Base-by-base conservation (phyloP, 257 asterid species). In the Lithospermum erythrorhizon region DNA sequence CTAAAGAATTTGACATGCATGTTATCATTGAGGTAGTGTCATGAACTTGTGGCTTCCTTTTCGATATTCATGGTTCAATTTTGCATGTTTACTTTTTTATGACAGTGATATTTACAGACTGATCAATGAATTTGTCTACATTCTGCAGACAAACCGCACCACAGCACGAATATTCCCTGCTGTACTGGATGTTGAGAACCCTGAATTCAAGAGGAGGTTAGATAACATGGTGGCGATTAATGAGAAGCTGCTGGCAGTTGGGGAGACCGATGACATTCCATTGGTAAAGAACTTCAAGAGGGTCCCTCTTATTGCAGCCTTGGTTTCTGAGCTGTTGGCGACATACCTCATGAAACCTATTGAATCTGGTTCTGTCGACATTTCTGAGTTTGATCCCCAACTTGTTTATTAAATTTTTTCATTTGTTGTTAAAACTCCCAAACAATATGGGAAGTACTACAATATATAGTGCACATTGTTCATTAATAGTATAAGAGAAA, bases 1-100 rank as follows among this genome's bases (percentile, higher is more conserved):
- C 98, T 2, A 93, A 93, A 73, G 94, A 82, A 60, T 93, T 93
- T 23, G 97, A 93, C 78, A 89, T 89, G 97, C 98, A 93, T 68
- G 98, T 93, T 68, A 86, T 93, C 80, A 93, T 93, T 57, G 98
- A 93, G 97, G 98, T 84, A 64, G 61, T 25, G 61, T 47, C 19
- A 49, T 55, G 60, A 49, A 59, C 13, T 9, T 53, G 14, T 21
- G 32, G 6, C 6, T 27, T 6, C 32, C 32, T 27, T 27, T 7
- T 27, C 32, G 5, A 3, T 3, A 27, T 27, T 27, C 6, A 27
- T 27, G 32, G 6, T 27, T 27, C 32, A 27, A 27, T 27, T 3
- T 27, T 2, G 6, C 32, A 27, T 27, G 32, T 52, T 18, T 5
- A 22, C 17, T 22, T 24, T 1, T 14, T 16, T 10, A n/a, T 21